Base-by-base conservation (phyloP, 352 stramenopile species). In the Lagenidium giganteum region DNA sequence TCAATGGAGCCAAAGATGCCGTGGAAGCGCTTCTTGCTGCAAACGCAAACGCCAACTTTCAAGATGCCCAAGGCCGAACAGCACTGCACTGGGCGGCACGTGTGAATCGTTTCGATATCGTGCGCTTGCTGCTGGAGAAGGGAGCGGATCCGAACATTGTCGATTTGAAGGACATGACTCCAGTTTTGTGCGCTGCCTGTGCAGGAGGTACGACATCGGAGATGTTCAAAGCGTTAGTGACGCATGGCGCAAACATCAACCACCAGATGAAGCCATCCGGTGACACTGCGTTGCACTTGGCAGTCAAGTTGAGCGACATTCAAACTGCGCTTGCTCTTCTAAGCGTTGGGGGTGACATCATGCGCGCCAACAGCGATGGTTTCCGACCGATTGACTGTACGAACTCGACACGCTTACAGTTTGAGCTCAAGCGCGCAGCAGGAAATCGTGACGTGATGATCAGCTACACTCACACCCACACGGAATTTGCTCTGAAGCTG, bases 261-360 rank as follows among this genome's bases (percentile, higher is more conserved):
- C 67, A 84, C 33, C 76, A 84, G 33, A 47, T 91, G 23, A 62
- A 62, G 12, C 68, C 60, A 2, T 82, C 73, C 14, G 79, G 79
- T 0, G 79, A 92, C 42, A 87, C 79, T 3, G 79, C 79, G 7
- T 51, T 92, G 7, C 79, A 91, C 34, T 60, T 92, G 28, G 79
- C 79, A 18, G 78, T 92, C 8, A 92, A 92, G 45, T 47, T 87
- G n/a, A 72, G 87, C 16, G 78, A 92, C 36, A 57, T 83, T 26
- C 64, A 78, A 32, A 92, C 76, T 20, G 79, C 79, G 3, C 59
- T 88, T 21, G 67, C 79, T 8, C 46, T 92, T 37, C 36, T 92
- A 37, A 85, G 75, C 38, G 62, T 86, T 23, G 78, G 78, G 17
- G 75, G 73, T 9, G 75, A 87, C 39, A 87, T 91, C 38, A 86